Conservation (phyloP, 2,329 filamentous ascomycete genomes). For the Botrytis medusae region DNA sequence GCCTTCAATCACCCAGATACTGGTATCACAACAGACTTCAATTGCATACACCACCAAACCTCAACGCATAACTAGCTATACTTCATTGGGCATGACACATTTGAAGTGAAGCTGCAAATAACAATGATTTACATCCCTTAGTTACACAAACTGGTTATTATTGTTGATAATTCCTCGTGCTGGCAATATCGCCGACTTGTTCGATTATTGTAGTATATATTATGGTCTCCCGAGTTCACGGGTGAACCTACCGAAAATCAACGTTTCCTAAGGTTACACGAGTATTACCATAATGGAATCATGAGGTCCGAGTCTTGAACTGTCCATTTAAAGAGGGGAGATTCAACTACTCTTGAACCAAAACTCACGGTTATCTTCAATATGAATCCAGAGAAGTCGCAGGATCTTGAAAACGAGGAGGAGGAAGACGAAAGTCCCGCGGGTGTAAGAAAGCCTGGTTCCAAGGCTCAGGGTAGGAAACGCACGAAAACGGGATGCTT, state of each 20-base stretch:
- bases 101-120: not conserved
- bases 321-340: constrained; percentile 4
- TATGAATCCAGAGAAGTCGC: not conserved
- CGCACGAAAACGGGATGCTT: constrained; percentile 91
- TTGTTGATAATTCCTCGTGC: not conserved
- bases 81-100: not conserved
- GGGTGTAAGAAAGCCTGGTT: constrained; percentile 31
- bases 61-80: constrained; percentile 2
- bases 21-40: constrained; percentile 1
- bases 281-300: constrained; percentile 13
- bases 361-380: not conserved
- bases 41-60: not conserved
- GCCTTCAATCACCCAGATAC: not conserved
- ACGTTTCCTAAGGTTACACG: constrained; percentile 14
- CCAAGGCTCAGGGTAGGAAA: constrained; percentile 37
- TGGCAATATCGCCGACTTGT: not conserved
- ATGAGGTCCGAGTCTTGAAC: constrained; percentile 10
- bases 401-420: constrained; percentile 8
- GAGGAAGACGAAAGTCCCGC: constrained; percentile 6
- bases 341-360: not conserved
- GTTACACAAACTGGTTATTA: not conserved
- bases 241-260: not conserved
- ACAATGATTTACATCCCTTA: not conserved
- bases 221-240: not conserved
- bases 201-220: not conserved